Evolutionary conservation across 306 rosid species (phyloP), one percentile per base, ranked within the genome.

Genomic region (Hippophae tibetana): DNA sequence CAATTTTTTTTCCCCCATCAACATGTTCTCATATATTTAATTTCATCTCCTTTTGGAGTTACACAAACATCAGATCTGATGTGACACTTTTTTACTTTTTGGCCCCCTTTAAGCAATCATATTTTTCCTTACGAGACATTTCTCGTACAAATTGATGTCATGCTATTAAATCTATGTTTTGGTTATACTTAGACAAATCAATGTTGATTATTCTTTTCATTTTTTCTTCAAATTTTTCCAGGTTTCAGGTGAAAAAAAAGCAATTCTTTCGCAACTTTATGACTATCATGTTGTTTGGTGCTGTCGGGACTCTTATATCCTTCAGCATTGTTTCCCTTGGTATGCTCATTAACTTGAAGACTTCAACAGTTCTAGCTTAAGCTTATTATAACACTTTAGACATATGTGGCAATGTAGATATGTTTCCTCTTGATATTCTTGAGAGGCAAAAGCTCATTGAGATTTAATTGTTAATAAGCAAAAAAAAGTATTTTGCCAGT

Each of bases 211-310:
- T 50, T 41, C 69, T 59, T 43, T 59, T 79, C 25, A 46, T 63
- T 10, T 71, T 51, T 9, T 63, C 58, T 52, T 56, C 52, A 31
- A 43, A 55, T 62, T 7, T 4, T 54, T 53, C n/a, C 78, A 93
- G 99, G 88, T 93, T 93, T 77, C 95, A 79, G 74, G 95, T 93
- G 75, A 93, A 88, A 86, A 93, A 88, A 85, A 93, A 93, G 75
- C 97, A 88, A 38, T 93, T 93, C 74, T 88, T 93, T 45, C 93
- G 86, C 61, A 93, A 93, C 69, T 83, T 93, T 65, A 78, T 84
- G 77, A 93, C 97, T 5, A 88, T 93, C 60, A 79, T 88, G 86
- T 81, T 84, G 66, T 88, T 88, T 74, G 99, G 99, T 63, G 99
- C 83, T 47, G 61, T 84, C 63, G 99, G 99, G 60, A 93, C 99